Conservation (phyloP, 1,139 yeast genomes). For the Taphrina flavorubra region DNA sequence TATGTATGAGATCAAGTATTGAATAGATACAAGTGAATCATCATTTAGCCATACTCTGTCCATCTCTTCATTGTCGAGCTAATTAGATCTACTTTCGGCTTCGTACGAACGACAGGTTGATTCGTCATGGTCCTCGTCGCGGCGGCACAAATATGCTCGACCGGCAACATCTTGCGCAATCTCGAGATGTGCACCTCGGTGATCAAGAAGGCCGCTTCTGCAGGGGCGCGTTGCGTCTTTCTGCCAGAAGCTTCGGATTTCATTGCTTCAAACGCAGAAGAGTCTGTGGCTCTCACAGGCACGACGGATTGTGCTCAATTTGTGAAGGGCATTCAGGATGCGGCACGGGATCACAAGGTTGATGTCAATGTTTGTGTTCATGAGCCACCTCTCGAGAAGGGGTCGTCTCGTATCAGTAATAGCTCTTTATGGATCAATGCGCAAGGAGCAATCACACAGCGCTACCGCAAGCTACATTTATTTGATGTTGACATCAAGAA, state of each 20-base stretch:
- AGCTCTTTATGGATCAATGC: slow-evolving; percentile 72
- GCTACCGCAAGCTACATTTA: slow-evolving; percentile 84
- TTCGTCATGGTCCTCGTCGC: slow-evolving; percentile 65
- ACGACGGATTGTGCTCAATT: slow-evolving; percentile 61
- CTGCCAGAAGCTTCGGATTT: slow-evolving; percentile 95
- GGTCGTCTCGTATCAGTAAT: slow-evolving; percentile 51
- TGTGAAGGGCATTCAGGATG: slow-evolving; percentile 58
- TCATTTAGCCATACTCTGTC: too few relatives aligned
- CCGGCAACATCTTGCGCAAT: slow-evolving; percentile 66
- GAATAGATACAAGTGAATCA: too few relatives aligned
- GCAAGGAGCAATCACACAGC: slow-evolving; percentile 65
- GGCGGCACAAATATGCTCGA: slow-evolving; percentile 85
- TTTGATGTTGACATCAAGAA: slow-evolving; percentile 81
- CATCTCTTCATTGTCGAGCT: not conserved
- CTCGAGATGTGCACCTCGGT: slow-evolving; percentile 68
- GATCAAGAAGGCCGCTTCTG: slow-evolving; percentile 40
- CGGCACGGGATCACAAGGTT: slow-evolving; percentile 54
- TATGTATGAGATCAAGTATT: too few relatives aligned
- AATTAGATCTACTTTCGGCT: not conserved
- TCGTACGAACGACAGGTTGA: not conserved
- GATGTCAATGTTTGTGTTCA: slow-evolving; percentile 74
- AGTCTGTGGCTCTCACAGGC: slow-evolving; percentile 65
- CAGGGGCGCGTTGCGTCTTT: slow-evolving; percentile 68
- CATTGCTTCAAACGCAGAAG: slow-evolving; percentile 65
- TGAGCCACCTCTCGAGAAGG: slow-evolving; percentile 61